Evolutionary conservation across 495 filamentous ascomycete genomes (phyloP), one percentile per base, ranked within the genome.

Genomic region (Pseudevernia furfuracea): DNA sequence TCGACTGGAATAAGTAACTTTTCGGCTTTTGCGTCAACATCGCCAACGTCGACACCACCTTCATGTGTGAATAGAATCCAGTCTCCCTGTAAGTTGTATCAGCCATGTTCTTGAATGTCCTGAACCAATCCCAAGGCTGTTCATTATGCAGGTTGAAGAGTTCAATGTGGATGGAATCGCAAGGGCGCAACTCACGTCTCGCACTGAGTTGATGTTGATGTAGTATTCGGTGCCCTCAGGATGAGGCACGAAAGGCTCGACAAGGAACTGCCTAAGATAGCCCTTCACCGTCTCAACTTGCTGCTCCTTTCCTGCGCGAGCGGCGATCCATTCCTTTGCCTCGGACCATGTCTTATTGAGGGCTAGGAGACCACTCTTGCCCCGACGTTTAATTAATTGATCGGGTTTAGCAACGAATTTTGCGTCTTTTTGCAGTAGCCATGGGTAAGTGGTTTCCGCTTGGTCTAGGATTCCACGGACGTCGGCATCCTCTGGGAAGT

Each of bases 41-140:
- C 94, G 76, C 94, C 94, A 73, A 98, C 94, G 77, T 98, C 94
- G 68, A 99, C 93, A 87, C 94, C 94, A 82, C 94, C 94, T 79
- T 99, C 95, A 79, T 97, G 90, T 67, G 91, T 96, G 83, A 98
- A 98, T 72, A 97, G 90, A 77, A 99, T 97, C 90, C 91, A 96
- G 79, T 99, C 94, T 73, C 95, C 94, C 94, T 98, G 74, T 15
- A 44, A n/a, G 19, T 44, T 39, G 30, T 11, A 32, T 64, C 23
- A 64, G 62, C 43, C 30, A 21, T 2, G 17, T 17, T 19, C 28
- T 37, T 39, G 55, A 23, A 44, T 41, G 49, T 37, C 30, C 30
- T 10, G 38, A 7, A 37, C 6, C 46, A 15, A 36, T 49, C 41
- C 64, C 12, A 28, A 61, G 38, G 55, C 60, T 66, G 61, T 37